phyloP scores from a whole-genome alignment of 768 basidiomycete genomes.

The Chalciporus pseudorubinellus region DNA sequence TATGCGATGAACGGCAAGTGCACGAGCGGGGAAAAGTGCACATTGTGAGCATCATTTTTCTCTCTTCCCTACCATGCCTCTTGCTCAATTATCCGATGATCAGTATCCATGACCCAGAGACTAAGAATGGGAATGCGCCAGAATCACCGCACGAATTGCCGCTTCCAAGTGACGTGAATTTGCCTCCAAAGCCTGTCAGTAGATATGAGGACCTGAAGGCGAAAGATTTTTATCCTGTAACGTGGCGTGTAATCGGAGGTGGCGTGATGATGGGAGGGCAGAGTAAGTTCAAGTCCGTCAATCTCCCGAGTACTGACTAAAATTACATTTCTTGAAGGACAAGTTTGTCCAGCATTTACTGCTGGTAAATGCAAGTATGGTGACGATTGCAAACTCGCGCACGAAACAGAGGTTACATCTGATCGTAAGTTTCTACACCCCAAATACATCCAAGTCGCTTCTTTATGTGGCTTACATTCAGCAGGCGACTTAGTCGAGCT shows the following conservation, averaged over 20 bases:
- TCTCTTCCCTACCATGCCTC: neutral
- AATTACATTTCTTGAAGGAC: conserved; percentile 13
- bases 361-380: conserved; percentile 27
- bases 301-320: neutral
- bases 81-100: neutral
- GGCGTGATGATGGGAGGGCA: conserved; percentile 63
- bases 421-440: conserved; percentile 19
- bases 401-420: conserved; percentile 24
- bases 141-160: neutral
- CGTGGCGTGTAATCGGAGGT: conserved; percentile 77
- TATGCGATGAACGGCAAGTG: conserved; percentile 46
- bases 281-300: conserved; percentile 18
- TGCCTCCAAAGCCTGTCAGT: conserved; percentile 29
- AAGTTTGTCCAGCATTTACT: conserved; percentile 23
- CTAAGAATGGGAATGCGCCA: neutral
- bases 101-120: conserved; percentile 46
- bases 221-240: conserved; percentile 60
- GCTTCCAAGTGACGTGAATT: conserved; percentile 5
- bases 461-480: neutral
- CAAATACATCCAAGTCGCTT: neutral
- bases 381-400: conserved; percentile 28
- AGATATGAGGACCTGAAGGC: conserved; percentile 37
- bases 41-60: conserved; percentile 46
- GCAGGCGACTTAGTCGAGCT: conserved; percentile 20
- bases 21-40: conserved; percentile 53